phyloP scores from a whole-genome alignment of 371 early-diverging fungal genomes.

The Lichtheimia corymbifera region DNA sequence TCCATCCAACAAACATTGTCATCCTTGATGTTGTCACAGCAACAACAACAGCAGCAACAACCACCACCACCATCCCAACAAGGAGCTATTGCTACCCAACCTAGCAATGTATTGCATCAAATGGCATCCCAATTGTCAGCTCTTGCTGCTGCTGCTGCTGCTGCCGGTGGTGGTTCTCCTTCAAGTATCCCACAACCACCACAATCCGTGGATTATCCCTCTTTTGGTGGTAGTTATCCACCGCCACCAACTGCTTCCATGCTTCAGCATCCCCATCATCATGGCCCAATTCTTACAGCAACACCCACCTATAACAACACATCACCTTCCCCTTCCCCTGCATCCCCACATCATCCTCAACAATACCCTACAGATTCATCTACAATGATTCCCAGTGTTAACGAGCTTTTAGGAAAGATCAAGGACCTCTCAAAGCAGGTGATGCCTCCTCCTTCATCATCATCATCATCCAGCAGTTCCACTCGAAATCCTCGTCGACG shows the following conservation, averaged over 20 bases:
- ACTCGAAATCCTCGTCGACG: not conserved
- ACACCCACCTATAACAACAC: not conserved
- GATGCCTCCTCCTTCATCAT: slow-evolving; percentile 3
- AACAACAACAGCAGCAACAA: slow-evolving; percentile 4
- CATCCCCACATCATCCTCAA: not conserved
- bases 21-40: not conserved
- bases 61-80: not conserved
- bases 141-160: not conserved
- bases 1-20: slow-evolving; percentile 1
- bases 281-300: not conserved
- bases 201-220: not conserved
- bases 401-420: slow-evolving; percentile 9
- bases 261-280: not conserved
- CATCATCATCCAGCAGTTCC: not conserved
- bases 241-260: not conserved
- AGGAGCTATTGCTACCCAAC: not conserved
- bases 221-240: not conserved
- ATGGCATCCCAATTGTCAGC: not conserved
- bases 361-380: not conserved
- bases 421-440: slow-evolving; percentile 6
- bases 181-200: not conserved
- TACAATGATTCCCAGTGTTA: slow-evolving; percentile 8
- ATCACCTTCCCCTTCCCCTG: not conserved
- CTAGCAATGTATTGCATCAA: not conserved
- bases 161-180: not conserved